Percentiles rank a stretch among this genome's conserved stretches.
Conservation (phyloP, 2,329 filamentous ascomycete genomes). For the Onygenales sp. region DNA sequence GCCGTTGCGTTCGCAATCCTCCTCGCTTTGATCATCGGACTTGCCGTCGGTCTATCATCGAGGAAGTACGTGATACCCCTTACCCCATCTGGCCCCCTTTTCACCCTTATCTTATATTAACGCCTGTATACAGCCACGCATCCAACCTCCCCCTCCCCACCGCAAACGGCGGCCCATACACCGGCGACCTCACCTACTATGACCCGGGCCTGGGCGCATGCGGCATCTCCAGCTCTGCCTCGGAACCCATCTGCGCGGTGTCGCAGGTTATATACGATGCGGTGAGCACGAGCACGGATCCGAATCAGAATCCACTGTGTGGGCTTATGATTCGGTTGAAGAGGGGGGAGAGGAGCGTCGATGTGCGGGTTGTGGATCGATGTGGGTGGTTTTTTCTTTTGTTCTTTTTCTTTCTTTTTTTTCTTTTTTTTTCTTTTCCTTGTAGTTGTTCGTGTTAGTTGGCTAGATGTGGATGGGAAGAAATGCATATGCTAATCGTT, state of each 20-base stretch:
- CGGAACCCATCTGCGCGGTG: slow-evolving; percentile 56
- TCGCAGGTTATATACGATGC: slow-evolving; percentile 60
- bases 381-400: slow-evolving; percentile 32
- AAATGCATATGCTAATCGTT: slow-evolving; percentile 6
- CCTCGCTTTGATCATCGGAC: slow-evolving; percentile 23
- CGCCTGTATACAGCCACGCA: slow-evolving; percentile 1
- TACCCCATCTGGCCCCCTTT: neutral
- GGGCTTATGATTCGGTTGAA: slow-evolving; percentile 55
- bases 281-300: slow-evolving; percentile 40
- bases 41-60: slow-evolving; percentile 23
- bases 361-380: slow-evolving; percentile 59
- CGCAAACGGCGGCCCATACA: slow-evolving; percentile 41
- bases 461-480: no score
- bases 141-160: slow-evolving; percentile 43
- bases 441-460: neutral
- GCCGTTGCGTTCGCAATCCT: slow-evolving; percentile 11
- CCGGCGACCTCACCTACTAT: slow-evolving; percentile 63
- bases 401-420: neutral
- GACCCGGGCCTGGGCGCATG: slow-evolving; percentile 59
- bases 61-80: slow-evolving; percentile 6
- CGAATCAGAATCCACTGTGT: slow-evolving; percentile 60
- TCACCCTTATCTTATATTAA: neutral
- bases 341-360: slow-evolving; percentile 45
- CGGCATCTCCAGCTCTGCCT: slow-evolving; percentile 45
- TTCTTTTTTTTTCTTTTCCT: neutral